These are phyloP conservation scores for Rubus parviflorus DNA, from an alignment of 306 rosid genomes.

Conservation along the genomic window DNA sequence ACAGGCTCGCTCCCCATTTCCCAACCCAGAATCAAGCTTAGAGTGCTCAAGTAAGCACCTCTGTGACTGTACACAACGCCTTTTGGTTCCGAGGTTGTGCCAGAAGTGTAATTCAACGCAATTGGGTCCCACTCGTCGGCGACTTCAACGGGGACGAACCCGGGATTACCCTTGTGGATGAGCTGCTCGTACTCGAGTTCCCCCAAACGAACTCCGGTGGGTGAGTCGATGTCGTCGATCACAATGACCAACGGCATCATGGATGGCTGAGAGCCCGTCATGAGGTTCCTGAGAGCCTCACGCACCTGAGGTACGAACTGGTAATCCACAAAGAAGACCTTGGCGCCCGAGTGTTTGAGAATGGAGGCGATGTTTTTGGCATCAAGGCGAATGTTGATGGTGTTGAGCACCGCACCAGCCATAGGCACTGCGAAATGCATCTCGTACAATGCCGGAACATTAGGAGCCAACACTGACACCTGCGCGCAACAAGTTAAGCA, in stretches of 20 bases:
- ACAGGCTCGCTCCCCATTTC: slow-evolving; percentile 77
- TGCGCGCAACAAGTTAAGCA: slow-evolving; percentile 17
- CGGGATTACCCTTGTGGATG: slow-evolving; percentile 43
- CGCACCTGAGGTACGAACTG: slow-evolving; percentile 51
- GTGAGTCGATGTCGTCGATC: slow-evolving; percentile 72
- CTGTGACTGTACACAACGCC: slow-evolving; percentile 92
- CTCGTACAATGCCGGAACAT: slow-evolving; percentile 92
- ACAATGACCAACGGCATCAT: slow-evolving; percentile 65
- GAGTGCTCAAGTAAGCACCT: slow-evolving; percentile 78
- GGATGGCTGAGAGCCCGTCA: slow-evolving; percentile 12
- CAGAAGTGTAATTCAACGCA: slow-evolving; percentile 82
- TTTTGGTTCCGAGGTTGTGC: slow-evolving; percentile 85
- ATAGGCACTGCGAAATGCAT: slow-evolving; percentile 97
- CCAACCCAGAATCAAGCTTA: slow-evolving; percentile 72
- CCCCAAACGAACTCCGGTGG: slow-evolving; percentile 68
- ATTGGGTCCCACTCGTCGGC: slow-evolving; percentile 76
- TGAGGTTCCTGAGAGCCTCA: slow-evolving; percentile 55
- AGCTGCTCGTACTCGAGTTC: slow-evolving; percentile 80
- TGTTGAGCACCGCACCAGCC: slow-evolving; percentile 85
- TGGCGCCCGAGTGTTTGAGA: slow-evolving; percentile 78
- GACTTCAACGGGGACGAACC: slow-evolving; percentile 18
- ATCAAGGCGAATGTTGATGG: slow-evolving; percentile 75
- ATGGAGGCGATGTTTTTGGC: slow-evolving; percentile 67
- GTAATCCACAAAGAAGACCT: slow-evolving; percentile 71
- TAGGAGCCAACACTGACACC: slow-evolving; percentile 92